A percentile compares a stretch with the other conserved stretches of the same genome.
Conservation (phyloP, 2,329 filamentous ascomycete genomes). For the Erysiphe pulchra region DNA sequence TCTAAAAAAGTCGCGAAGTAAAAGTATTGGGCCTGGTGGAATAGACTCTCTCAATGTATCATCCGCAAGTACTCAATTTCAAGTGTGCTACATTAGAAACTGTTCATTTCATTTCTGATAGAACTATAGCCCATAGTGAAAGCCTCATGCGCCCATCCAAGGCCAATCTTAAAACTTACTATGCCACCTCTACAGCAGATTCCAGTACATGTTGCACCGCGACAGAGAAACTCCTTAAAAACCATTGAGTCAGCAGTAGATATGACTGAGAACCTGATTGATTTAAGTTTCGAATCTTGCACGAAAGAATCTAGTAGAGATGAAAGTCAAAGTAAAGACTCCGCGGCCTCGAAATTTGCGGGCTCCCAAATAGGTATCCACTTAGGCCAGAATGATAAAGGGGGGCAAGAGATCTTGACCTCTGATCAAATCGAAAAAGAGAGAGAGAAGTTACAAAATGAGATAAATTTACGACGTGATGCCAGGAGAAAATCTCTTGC, state of each 20-base stretch:
- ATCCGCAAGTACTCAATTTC: constrained; percentile 53
- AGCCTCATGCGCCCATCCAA: constrained; percentile 20
- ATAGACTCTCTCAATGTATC: constrained; percentile 56
- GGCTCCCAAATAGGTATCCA: constrained; percentile 18
- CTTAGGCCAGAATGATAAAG: constrained; percentile 40
- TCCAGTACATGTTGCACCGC: constrained; percentile 18
- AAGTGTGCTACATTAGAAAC: constrained; percentile 8
- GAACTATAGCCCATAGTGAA: constrained; percentile 9
- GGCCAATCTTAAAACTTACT: constrained; percentile 62
- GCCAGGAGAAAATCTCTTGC: constrained; percentile 80
- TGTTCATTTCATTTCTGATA: constrained; percentile 3
- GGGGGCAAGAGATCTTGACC: constrained; percentile 43
- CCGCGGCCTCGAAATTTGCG: constrained; percentile 19
- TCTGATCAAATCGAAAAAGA: constrained; percentile 44
- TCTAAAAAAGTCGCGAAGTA: constrained; percentile 55
- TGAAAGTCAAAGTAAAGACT: constrained; percentile 20
- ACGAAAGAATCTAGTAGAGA: constrained; percentile 14
- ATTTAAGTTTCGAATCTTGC: constrained; percentile 7
- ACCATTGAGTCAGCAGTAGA: constrained; percentile 8
- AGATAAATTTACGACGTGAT: constrained; percentile 48
- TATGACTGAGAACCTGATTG: constrained; percentile 8
- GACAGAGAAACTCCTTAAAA: constrained; percentile 9
- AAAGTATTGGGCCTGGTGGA: constrained; percentile 84
- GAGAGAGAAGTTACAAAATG: constrained; percentile 29
- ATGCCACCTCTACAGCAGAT: constrained; percentile 41